Evolutionary conservation across 495 filamentous ascomycete genomes (phyloP).

Genomic region (Pseudoneurospora amorphoporcata): DNA sequence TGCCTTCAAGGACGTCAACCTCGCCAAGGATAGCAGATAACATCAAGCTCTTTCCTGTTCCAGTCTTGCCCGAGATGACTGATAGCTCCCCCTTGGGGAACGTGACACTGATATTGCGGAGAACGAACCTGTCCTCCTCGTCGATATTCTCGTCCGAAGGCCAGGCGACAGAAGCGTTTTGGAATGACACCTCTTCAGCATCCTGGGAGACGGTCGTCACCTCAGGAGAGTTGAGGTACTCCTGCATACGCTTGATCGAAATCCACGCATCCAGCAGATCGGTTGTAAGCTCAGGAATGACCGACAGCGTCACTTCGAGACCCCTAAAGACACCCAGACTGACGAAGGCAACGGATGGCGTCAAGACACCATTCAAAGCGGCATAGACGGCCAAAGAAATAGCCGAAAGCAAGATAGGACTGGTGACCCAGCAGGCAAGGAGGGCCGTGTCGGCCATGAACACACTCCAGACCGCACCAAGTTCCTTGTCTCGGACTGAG

Average conservation of each 20-base stretch:
- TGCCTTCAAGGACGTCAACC: conserved; percentile 44
- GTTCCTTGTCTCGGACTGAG: conserved; percentile 54
- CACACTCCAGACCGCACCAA: conserved; percentile 51
- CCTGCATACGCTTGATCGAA: conserved; percentile 62
- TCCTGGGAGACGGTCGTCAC: conserved; percentile 46
- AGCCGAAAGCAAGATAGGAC: conserved; percentile 64
- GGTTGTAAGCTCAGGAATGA: conserved; percentile 65
- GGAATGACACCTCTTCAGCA: conserved; percentile 51
- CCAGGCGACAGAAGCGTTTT: conserved; percentile 66
- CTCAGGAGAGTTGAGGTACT: conserved; percentile 59
- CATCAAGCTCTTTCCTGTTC: conserved; percentile 58
- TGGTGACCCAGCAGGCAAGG: conserved; percentile 59
- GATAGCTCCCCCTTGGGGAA: conserved; percentile 61
- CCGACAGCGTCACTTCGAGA: conserved; percentile 58
- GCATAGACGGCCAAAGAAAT: conserved; percentile 62
- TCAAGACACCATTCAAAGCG: conserved; percentile 46
- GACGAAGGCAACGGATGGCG: conserved; percentile 73
- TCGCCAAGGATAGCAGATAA: conserved; percentile 57
- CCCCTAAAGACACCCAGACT: conserved; percentile 62
- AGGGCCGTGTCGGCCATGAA: conserved; percentile 51
- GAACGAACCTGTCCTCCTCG: conserved; percentile 47
- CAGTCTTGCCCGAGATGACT: conserved; percentile 60
- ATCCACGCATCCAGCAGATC: conserved; percentile 61
- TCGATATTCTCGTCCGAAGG: conserved; percentile 46
- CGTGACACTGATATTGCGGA: conserved; percentile 50